phyloP scores from a whole-genome alignment of 2,329 filamentous ascomycete genomes.

The Aspergillus sp. region DNA sequence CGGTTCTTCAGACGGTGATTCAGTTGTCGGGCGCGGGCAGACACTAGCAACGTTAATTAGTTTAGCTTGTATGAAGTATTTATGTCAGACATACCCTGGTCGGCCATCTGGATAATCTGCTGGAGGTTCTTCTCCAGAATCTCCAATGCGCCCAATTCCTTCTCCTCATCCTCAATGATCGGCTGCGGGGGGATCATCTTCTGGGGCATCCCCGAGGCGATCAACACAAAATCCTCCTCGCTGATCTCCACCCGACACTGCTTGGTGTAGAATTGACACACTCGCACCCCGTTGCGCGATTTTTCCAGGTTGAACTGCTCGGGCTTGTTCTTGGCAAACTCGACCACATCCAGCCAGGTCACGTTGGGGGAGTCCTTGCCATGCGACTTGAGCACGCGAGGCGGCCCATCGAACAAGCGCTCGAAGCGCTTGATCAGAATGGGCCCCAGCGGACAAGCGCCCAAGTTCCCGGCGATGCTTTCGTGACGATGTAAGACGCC shows the following conservation, averaged over 20 bases:
- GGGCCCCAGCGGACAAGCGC: slow-evolving; percentile 77
- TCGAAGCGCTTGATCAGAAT: slow-evolving; percentile 85
- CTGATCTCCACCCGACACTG: slow-evolving; percentile 80
- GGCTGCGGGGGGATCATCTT: slow-evolving; percentile 79
- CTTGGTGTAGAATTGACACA: slow-evolving; percentile 81
- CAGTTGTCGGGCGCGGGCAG: slow-evolving; percentile 71
- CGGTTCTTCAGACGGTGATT: slow-evolving; percentile 78
- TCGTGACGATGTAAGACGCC: slow-evolving; percentile 82
- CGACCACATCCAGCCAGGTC: slow-evolving; percentile 82
- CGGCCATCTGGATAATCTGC: slow-evolving; percentile 76
- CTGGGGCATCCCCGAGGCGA: slow-evolving; percentile 79
- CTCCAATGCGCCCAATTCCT: slow-evolving; percentile 79
- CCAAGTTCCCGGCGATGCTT: slow-evolving; percentile 81
- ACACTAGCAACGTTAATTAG: slow-evolving; percentile 49
- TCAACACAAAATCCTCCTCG: slow-evolving; percentile 84
- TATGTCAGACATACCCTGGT: slow-evolving; percentile 59
- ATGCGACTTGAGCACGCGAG: slow-evolving; percentile 65
- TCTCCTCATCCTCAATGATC: slow-evolving; percentile 81
- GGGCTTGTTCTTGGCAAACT: slow-evolving; percentile 78
- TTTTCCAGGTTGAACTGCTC: slow-evolving; percentile 74
- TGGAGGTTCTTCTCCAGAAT: slow-evolving; percentile 78
- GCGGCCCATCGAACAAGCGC: slow-evolving; percentile 78
- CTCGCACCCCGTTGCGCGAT: slow-evolving; percentile 66
- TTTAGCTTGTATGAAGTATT: neutral
- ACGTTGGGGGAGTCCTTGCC: slow-evolving; percentile 63